Evolutionary conservation across 345 rosid species (phyloP), one percentile per base, ranked within the genome.

Genomic region (Boechera retrofracta): DNA sequence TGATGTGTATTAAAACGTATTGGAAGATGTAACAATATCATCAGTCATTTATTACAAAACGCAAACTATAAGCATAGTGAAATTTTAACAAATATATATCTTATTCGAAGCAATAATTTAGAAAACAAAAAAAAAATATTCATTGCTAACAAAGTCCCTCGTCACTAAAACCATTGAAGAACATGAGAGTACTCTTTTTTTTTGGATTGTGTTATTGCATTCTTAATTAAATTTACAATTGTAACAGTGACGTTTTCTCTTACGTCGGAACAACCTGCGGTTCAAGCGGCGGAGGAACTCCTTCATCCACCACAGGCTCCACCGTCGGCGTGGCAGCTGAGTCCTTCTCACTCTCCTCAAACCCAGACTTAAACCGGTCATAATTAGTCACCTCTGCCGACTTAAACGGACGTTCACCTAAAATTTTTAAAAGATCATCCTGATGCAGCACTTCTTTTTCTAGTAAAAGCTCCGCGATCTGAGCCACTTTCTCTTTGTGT

Each of bases 391-490:
- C 64, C 82, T 95, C 99, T 0, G 68, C 72, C 0, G 90, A 36
- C 58, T 86, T 91, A 64, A 91, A 95, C 2, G 98, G 99, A 13
- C 99, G 88, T 71, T 91, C 96, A 0, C 98, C 99, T 29, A 95
- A 65, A 75, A 95, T 88, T 44, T 79, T 80, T 38, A 81, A 10
- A 57, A 95, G 73, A 77, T 91, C 98, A 0, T 90, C 92, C 64
- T 91, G 97, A 80, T 92, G 99, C 44, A 95, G 79, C 44, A 95
- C 94, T 66, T 92, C 99, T 81, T 91, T 92, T 60, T 95, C 91
- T 0, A 95, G 91, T 64, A 95, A 72, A 55, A 92, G 79, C 81
- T 92, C 97, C 0, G 99, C 99, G 36, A 95, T 85, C 81, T 86
- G 66, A 39, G 94, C 94, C 41, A 91, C 91, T 42, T 83, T 82